Percentiles rank a stretch among this genome's conserved stretches.
Evolutionary conservation across 306 rosid species (phyloP).

Genomic region (Calophaca sinica): DNA sequence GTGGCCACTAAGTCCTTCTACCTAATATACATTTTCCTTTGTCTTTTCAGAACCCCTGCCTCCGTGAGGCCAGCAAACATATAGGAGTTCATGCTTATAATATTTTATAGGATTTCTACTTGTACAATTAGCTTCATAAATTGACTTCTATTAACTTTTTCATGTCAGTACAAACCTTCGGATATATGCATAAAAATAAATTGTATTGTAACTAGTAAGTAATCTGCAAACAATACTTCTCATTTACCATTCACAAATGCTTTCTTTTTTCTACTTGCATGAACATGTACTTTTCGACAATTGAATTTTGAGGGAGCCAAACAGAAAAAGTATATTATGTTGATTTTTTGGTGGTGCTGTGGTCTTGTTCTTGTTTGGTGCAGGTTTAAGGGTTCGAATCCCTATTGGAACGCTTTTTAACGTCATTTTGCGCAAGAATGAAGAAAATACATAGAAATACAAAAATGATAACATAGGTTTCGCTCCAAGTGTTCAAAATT

Average conservation of each 20-base stretch:
- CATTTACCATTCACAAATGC: neutral
- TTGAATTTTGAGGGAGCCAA: too few relatives aligned
- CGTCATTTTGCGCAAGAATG: too few relatives aligned
- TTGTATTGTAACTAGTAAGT: neutral
- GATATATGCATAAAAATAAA: neutral
- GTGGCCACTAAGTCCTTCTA: slow-evolving; percentile 48
- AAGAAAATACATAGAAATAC: too few relatives aligned
- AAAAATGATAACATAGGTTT: too few relatives aligned
- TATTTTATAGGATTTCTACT: neutral
- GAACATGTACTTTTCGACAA: too few relatives aligned
- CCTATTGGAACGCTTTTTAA: too few relatives aligned
- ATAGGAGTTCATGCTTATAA: neutral
- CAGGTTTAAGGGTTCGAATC: too few relatives aligned
- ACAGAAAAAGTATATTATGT: too few relatives aligned
- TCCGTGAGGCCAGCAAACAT: slow-evolving; percentile 27
- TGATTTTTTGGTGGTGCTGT: too few relatives aligned
- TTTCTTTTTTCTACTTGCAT: too few relatives aligned
- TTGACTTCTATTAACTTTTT: neutral
- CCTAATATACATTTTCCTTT: neutral
- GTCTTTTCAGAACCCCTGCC: neutral
- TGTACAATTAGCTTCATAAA: neutral
- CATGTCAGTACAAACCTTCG: neutral
- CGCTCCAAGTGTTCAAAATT: too few relatives aligned
- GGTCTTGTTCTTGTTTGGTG: too few relatives aligned
- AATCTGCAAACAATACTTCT: neutral